A percentile compares a stretch with the other conserved stretches of the same genome.
Conservation (phyloP, 2,329 filamentous ascomycete species). For the Sporothrix globosa region DNA sequence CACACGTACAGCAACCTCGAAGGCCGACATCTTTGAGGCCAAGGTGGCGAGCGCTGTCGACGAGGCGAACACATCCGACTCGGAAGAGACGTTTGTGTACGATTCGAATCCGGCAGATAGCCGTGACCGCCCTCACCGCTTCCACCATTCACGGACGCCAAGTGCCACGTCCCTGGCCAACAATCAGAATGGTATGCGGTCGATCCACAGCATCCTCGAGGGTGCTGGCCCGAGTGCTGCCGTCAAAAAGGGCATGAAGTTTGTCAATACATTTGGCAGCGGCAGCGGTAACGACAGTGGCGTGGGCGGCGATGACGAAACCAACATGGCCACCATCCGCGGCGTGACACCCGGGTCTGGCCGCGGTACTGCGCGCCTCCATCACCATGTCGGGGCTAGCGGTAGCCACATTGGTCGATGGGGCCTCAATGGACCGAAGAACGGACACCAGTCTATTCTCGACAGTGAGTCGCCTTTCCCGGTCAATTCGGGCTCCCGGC, state of each 20-base stretch:
- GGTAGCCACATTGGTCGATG: constrained; percentile 64
- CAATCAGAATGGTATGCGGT: constrained; percentile 63
- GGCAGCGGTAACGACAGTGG: constrained; percentile 59
- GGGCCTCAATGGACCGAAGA: constrained; percentile 68
- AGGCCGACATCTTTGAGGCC: constrained; percentile 97
- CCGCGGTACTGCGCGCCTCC: constrained; percentile 71
- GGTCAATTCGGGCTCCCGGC: constrained; percentile 59
- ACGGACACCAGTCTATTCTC: constrained; percentile 71
- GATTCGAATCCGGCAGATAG: constrained; percentile 88
- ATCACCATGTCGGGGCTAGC: constrained; percentile 61
- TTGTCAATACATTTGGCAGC: constrained; percentile 76
- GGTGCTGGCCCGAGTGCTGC: constrained; percentile 51
- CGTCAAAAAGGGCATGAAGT: constrained; percentile 94
- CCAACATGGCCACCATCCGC: constrained; percentile 61
- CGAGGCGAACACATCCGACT: constrained; percentile 94
- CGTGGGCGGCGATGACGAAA: constrained; percentile 68
- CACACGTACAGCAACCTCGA: constrained; percentile 72
- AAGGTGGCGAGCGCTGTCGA: constrained; percentile 96
- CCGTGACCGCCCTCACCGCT: constrained; percentile 68
- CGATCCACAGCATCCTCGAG: constrained; percentile 70
- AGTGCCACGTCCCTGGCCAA: constrained; percentile 85
- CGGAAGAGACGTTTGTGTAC: constrained; percentile 98
- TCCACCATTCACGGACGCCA: constrained; percentile 81
- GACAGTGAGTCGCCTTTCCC: constrained; percentile 71
- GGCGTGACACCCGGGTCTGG: constrained; percentile 64